Conservation (phyloP, 2,329 filamentous ascomycete species). For the Thyridium curvatum region DNA sequence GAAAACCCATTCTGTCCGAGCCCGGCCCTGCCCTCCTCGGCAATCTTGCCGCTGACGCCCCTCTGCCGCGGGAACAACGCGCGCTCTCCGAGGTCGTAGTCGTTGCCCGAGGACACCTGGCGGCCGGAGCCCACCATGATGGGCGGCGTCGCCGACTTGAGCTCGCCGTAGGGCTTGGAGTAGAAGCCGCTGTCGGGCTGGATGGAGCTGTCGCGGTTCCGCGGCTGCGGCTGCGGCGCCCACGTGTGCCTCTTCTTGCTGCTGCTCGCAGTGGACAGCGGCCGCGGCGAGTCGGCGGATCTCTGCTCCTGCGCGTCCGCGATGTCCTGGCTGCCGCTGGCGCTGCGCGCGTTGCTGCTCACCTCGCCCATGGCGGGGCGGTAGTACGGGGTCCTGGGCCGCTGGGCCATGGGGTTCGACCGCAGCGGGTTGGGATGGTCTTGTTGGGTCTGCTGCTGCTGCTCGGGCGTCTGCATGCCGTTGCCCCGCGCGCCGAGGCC, state of each 20-base stretch:
- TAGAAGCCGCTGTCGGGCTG: conserved; percentile 43
- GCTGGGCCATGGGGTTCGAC: conserved; percentile 36
- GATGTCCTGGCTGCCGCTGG: conserved; percentile 38
- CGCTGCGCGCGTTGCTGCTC: conserved; percentile 34
- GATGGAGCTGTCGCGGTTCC: conserved; percentile 38
- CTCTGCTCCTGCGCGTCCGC: conserved; percentile 21
- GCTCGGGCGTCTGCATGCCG: conserved; percentile 3
- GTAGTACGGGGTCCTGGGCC: conserved; percentile 5
- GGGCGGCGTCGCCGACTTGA: conserved; percentile 47
- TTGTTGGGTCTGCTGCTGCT: conserved; percentile 2
- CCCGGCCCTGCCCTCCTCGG: conserved; percentile 58
- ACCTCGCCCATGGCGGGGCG: conserved; percentile 34
- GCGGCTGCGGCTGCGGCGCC: conserved; percentile 10
- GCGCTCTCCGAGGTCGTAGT: conserved; percentile 31
- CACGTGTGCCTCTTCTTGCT: conserved; percentile 7
- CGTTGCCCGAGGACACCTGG: conserved; percentile 55
- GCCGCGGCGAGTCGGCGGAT: background rate
- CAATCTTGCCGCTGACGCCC: conserved; percentile 63
- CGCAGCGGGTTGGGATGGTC: conserved; percentile 47
- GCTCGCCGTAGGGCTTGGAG: conserved; percentile 53
- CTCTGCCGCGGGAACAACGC: conserved; percentile 42
- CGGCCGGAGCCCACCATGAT: conserved; percentile 41
- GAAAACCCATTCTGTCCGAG: conserved; percentile 7
- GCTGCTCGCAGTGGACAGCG: no score
- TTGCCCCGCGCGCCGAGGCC: conserved; percentile 15